A percentile compares a stretch with the other conserved stretches of the same genome.
Evolutionary conservation across 2,329 filamentous ascomycete genomes (phyloP).

Genomic region (Leptographium procerum): DNA sequence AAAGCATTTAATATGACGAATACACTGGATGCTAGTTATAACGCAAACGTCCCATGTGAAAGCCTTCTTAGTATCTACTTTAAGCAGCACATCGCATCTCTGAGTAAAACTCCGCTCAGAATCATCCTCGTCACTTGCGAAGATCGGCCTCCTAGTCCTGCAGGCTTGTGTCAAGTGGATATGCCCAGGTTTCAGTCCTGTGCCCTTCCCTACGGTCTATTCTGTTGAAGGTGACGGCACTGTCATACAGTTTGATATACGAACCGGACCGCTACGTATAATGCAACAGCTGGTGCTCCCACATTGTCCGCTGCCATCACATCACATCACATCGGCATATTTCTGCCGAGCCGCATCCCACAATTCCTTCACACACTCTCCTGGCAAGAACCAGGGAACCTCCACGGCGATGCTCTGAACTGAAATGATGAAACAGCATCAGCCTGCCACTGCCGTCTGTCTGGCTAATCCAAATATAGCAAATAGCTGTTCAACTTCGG

Average conservation of each 20-base stretch:
- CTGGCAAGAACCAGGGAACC: neutral
- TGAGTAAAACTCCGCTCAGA: too few species aligned
- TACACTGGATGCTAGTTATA: too few species aligned
- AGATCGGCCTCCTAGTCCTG: neutral
- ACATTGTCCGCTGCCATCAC: too few species aligned
- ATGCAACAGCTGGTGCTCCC: neutral
- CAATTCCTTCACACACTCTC: too few species aligned
- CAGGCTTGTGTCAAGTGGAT: neutral
- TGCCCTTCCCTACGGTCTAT: too few species aligned
- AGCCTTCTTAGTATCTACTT: neutral
- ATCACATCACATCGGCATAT: neutral
- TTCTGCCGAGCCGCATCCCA: too few species aligned
- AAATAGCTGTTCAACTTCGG: neutral
- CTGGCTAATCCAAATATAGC: neutral
- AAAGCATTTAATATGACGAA: neutral
- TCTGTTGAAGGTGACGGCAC: too few species aligned
- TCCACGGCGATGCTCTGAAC: neutral
- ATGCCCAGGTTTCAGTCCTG: neutral
- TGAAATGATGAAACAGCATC: neutral
- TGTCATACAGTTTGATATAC: neutral
- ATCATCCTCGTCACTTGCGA: too few species aligned
- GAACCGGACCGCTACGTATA: neutral
- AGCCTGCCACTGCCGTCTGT: neutral
- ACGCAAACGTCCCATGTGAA: neutral
- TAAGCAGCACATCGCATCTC: neutral